Conservation (phyloP, 2,329 filamentous ascomycete genomes). For the Proliferodiscus dingleyae region DNA sequence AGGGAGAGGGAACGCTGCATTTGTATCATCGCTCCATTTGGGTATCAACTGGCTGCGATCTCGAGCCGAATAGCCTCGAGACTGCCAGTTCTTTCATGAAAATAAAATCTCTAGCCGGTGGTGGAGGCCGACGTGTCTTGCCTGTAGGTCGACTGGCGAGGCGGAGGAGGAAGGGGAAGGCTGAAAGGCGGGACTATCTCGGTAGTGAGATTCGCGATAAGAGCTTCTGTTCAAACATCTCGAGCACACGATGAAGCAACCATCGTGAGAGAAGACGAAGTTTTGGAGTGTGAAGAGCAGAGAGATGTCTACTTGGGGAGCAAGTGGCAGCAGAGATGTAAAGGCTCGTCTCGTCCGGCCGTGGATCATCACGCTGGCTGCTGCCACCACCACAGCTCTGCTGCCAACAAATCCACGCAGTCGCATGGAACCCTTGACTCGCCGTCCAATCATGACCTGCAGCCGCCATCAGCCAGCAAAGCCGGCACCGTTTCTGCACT, state of each 20-base stretch:
- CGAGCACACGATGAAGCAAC: too few species aligned
- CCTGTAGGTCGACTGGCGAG: background rate
- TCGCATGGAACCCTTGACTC: constrained; percentile 5
- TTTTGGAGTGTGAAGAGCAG: background rate
- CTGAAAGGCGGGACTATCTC: background rate
- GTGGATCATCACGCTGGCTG: background rate
- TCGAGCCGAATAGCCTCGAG: constrained; percentile 27
- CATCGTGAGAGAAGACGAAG: too few species aligned
- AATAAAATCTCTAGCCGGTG: background rate
- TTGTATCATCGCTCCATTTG: constrained; percentile 33
- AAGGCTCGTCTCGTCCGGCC: background rate
- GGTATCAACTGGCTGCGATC: constrained; percentile 18
- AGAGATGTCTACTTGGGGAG: too few species aligned
- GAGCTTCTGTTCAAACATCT: background rate
- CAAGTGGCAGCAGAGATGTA: too few species aligned
- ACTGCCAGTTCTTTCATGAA: constrained; percentile 13
- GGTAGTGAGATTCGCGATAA: background rate
- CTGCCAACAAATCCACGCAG: constrained; percentile 12
- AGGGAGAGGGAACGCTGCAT: constrained; percentile 34
- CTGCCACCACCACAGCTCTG: background rate
- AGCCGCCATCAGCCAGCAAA: background rate
- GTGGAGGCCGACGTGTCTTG: constrained; percentile 1
- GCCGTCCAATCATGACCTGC: constrained; percentile 1
- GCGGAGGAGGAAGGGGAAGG: background rate
- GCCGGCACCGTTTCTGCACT: background rate